Base-by-base conservation (phyloP, 805 yeast species). In the Tetrapisispora namnaoensis region DNA sequence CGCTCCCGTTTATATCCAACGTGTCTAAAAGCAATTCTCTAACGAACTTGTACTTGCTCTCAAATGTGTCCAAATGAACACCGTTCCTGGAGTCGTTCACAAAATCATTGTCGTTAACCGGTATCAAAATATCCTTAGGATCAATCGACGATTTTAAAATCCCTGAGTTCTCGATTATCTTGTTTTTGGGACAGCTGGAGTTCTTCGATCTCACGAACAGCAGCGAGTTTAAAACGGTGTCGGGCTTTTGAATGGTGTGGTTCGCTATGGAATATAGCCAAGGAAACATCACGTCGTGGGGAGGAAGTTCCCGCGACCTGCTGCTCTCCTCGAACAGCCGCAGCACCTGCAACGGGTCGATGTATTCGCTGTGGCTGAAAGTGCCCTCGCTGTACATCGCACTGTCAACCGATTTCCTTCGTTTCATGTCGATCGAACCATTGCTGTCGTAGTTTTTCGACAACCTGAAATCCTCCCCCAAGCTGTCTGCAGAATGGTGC, bases 241-340 rank as follows among this genome's bases (percentile, higher is more conserved):
- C 18, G 2, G 48, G 48, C n/a, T 24, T 45, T 13, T 32, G 18
- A 34, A 45, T 17, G 10, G n/a, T 22, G 17, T 32, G 21, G 34
- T 39, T 72, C 52, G 82, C 79, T 41, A 85, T 70, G 0, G 95
- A 93, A 62, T 90, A 96, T 24, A 87, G 70, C 96, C 96, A 89
- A 0, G 97, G 97, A 57, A 89, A 90, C 74, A 90, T 78, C 11
- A 60, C 59, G 22, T 72, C 75, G 18, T 90, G 82, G 3, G 76
- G 77, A 0, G 96, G 95, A 38, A 82, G 59, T 7, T 22, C 9
- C 4, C 5, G 4, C 4, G 17, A 27, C 18, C 5, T 2, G 70
- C 68, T 10, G 49, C 48, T 14, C 17, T 34, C 28, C 21, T 41
- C 44, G 37, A 51, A 43, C 8, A 53, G 53, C 18, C 46, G 43